Base-by-base conservation (phyloP, 2,329 filamentous ascomycete genomes). In the Xylaria sp. region DNA sequence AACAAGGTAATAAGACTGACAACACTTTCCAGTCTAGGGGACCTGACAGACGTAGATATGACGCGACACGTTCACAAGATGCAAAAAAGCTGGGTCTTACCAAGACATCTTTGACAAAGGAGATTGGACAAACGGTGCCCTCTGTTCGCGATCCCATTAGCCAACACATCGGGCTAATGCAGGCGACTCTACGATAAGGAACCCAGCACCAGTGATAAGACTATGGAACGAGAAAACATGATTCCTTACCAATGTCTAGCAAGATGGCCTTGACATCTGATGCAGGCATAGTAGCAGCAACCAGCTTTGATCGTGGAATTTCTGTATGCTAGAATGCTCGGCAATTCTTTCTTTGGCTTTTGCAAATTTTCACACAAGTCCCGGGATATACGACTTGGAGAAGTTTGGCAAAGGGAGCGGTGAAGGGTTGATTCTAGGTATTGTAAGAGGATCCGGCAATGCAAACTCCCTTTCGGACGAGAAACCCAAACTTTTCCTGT, bases 121-220 rank as follows among this genome's bases (percentile, higher is more conserved):
- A 92, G 77, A 94, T 93, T 73, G 91, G 90, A 79, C 91, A 94
- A 70, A 94, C 89, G 56, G 92, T 94, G 69, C 92, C 92, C 85
- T 94, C 92, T 94, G 61, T 71, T 69, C 73, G 68, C 54, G 71
- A 73, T 75, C 62, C 73, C 73, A 79, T 82, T 80, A 83, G 80
- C 79, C 76, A 79, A 77, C 75, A 77, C 76, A 69, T 71, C 71
- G 71, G 75, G 76, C 74, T 75, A 76, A 79, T 75, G 75, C 76
- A 76, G 60, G 62, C 66, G 66, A 72, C 65, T 68, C 67, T 68
- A 70, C 67, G 67, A 71, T 66, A 65, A 61, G 55, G 60, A 60
- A 69, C 57, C 36, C 49, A 39, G 54, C 56, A 59, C 55, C 22
- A 44, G 63, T 64, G 63, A 72, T 65, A 65, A 71, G 70, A 63